Conservation (phyloP, 2,329 filamentous ascomycete species). For the Pseudocercospora crystallina region DNA sequence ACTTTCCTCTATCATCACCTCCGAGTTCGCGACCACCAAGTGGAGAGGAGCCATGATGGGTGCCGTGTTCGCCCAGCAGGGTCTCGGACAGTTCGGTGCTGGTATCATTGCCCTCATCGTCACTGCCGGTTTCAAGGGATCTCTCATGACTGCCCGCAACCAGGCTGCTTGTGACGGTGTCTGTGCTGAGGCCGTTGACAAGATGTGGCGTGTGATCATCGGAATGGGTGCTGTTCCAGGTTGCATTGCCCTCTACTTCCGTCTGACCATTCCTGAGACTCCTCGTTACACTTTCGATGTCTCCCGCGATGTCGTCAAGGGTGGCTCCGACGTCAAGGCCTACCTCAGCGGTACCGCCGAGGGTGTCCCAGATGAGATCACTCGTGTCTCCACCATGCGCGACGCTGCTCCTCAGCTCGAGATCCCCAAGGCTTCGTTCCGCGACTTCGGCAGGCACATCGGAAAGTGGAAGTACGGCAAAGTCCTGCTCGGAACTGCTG, state of each 20-base stretch:
- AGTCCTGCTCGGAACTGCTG: slow-evolving; percentile 74
- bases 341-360: slow-evolving; percentile 67
- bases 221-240: slow-evolving; percentile 79
- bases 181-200: slow-evolving; percentile 73
- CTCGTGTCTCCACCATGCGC: slow-evolving; percentile 59
- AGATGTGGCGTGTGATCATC: slow-evolving; percentile 83
- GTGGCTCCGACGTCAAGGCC: slow-evolving; percentile 69
- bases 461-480: slow-evolving; percentile 68
- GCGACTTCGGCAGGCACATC: slow-evolving; percentile 72
- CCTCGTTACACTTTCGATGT: slow-evolving; percentile 87
- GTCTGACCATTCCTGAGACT: slow-evolving; percentile 83
- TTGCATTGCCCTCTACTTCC: slow-evolving; percentile 80
- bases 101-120: slow-evolving; percentile 73
- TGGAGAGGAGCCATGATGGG: slow-evolving; percentile 88
- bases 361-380: slow-evolving; percentile 65
- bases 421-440: slow-evolving; percentile 68
- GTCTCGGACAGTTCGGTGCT: slow-evolving; percentile 74
- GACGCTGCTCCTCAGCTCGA: slow-evolving; percentile 57
- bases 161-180: slow-evolving; percentile 59
- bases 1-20: slow-evolving; percentile 78
- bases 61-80: slow-evolving; percentile 83
- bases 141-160: slow-evolving; percentile 36
- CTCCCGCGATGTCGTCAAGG: slow-evolving; percentile 71
- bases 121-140: slow-evolving; percentile 39
- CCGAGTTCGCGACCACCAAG: slow-evolving; percentile 82